A percentile compares a stretch with the other conserved stretches of the same genome.
Conservation (phyloP, 352 stramenopile genomes). For the Pythium periplocum region DNA sequence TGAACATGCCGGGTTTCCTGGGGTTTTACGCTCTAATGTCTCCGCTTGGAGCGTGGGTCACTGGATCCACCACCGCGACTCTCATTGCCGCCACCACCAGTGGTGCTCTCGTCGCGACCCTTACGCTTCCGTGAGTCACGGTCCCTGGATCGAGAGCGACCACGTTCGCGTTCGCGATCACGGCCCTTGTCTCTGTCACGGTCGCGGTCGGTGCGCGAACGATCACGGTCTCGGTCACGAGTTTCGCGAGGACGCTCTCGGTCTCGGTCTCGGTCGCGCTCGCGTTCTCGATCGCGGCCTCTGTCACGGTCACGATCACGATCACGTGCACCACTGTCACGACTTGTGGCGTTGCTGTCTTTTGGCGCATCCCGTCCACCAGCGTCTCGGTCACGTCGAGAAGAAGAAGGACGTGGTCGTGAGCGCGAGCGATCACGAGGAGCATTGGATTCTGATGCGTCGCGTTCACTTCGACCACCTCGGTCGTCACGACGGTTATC, state of each 20-base stretch:
- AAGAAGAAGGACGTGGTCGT: slow-evolving; percentile 20
- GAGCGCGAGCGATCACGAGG: slow-evolving; percentile 54
- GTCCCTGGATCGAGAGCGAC: slow-evolving; percentile 50
- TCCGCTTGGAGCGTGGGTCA: slow-evolving; percentile 36
- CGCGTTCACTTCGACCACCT: slow-evolving; percentile 7
- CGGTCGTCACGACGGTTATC: slow-evolving; percentile 17
- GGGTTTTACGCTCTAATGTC: slow-evolving; percentile 25
- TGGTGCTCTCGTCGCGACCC: slow-evolving; percentile 39
- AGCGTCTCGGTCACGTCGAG: slow-evolving; percentile 23
- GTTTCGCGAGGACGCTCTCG: slow-evolving; percentile 12
- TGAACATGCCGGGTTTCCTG: no score
- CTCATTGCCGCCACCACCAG: slow-evolving; percentile 11
- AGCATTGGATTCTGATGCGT: slow-evolving; percentile 30
- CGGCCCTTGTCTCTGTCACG: slow-evolving; percentile 26
- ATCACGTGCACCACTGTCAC: slow-evolving; percentile 31
- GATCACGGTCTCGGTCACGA: slow-evolving; percentile 13
- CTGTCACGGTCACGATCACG: slow-evolving; percentile 26
- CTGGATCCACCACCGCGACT: slow-evolving; percentile 11
- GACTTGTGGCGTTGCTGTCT: slow-evolving; percentile 7
- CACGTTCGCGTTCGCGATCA: slow-evolving; percentile 25
- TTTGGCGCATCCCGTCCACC: no score
- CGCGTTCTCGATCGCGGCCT: slow-evolving; percentile 19
- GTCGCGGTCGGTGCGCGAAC: slow-evolving; percentile 3
- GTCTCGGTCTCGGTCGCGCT: slow-evolving; percentile 23
- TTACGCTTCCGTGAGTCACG: slow-evolving; percentile 65